phyloP scores from a whole-genome alignment of 2,329 filamentous ascomycete genomes.

The Penicillium sclerotiorum region DNA sequence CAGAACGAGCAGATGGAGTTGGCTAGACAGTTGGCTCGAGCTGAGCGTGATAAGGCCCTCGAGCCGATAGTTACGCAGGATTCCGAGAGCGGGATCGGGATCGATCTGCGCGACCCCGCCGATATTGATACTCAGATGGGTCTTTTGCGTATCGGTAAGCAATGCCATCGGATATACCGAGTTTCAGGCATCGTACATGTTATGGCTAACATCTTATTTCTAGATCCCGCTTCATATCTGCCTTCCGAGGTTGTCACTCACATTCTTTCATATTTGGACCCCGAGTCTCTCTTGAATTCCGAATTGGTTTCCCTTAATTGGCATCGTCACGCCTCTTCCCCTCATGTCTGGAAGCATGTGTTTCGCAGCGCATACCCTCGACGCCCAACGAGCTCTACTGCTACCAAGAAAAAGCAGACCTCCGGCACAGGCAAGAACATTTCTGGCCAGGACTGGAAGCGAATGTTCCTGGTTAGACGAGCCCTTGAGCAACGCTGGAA shows the following conservation, averaged over 20 bases:
- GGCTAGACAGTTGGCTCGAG: conserved; percentile 29
- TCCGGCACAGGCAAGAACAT: conserved; percentile 56
- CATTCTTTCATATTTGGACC: conserved; percentile 63
- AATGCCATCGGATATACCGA: no score
- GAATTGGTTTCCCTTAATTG: conserved; percentile 62
- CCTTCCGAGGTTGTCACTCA: conserved; percentile 62
- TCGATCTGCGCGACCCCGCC: conserved; percentile 43
- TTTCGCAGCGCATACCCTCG: conserved; percentile 59
- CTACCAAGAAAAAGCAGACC: conserved; percentile 53
- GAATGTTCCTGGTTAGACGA: conserved; percentile 76
- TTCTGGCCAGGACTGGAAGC: conserved; percentile 78
- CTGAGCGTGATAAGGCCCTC: conserved; percentile 31
- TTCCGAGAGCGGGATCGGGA: conserved; percentile 54
- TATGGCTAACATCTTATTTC: conserved; percentile 11
- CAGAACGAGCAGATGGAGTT: conserved; percentile 45
- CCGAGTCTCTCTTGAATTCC: conserved; percentile 56
- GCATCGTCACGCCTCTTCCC: conserved; percentile 58
- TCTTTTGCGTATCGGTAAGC: conserved; percentile 42
- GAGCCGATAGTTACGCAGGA: conserved; percentile 41
- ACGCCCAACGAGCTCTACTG: conserved; percentile 38
- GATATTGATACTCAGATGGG: conserved; percentile 40
- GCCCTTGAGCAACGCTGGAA: conserved; percentile 80
- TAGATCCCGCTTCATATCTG: conserved; percentile 58
- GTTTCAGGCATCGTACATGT: not conserved
- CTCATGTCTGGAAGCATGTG: conserved; percentile 64